Conservation (phyloP, 345 rosid species). For the Odontarrhena argentea region DNA sequence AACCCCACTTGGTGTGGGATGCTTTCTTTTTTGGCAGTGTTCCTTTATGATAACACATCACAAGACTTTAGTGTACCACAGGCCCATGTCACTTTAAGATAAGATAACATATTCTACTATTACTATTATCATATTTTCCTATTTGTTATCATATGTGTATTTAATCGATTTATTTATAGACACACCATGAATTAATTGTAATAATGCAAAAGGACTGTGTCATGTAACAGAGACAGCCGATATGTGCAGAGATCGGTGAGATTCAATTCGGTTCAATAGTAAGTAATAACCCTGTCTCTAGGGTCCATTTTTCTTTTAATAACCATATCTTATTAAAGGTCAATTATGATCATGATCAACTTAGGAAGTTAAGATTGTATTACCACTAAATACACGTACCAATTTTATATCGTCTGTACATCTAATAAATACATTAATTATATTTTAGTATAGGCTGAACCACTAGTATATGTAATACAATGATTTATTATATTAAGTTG, state of each 20-base stretch:
- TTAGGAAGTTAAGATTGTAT: background rate
- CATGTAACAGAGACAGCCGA: constrained; percentile 35
- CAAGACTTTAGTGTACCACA: constrained; percentile 31
- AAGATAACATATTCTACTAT: constrained; percentile 38
- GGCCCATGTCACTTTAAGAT: constrained; percentile 44
- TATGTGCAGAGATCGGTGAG: constrained; percentile 44
- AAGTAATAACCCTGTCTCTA: constrained; percentile 22
- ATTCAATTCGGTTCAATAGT: constrained; percentile 19
- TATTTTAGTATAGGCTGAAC: too few relatives aligned
- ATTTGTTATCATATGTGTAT: background rate
- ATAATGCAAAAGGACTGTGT: constrained; percentile 24
- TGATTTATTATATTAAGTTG: background rate
- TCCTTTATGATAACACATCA: constrained; percentile 46
- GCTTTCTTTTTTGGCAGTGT: constrained; percentile 40
- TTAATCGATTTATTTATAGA: constrained; percentile 33
- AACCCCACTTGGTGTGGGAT: constrained; percentile 37
- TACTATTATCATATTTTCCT: constrained; percentile 16
- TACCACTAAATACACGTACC: background rate
- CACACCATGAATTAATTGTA: constrained; percentile 37
- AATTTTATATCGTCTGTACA: background rate
- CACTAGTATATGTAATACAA: background rate
- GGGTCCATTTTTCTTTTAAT: constrained; percentile 19
- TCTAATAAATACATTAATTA: background rate
- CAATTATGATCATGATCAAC: background rate
- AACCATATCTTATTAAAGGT: background rate